These are phyloP conservation scores for Teunomyces lycoperdinae DNA, from an alignment of 805 yeast species.

Conservation along the genomic window DNA sequence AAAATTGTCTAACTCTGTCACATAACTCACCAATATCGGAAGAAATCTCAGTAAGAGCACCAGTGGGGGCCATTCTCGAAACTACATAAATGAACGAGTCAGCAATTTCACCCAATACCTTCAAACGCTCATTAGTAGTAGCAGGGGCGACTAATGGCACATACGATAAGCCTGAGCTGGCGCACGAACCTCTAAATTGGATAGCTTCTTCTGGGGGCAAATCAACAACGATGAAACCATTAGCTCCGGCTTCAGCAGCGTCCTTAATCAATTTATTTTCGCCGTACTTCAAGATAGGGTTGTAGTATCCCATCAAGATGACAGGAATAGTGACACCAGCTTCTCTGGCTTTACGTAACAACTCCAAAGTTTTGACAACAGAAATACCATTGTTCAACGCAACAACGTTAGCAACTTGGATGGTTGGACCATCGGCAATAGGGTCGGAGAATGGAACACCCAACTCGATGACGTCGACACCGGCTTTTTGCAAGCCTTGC, in stretches of 20 bases:
- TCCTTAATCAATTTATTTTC: constrained; percentile 79
- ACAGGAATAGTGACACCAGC: constrained; percentile 87
- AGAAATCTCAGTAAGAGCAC: constrained; percentile 69
- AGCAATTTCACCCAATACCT: constrained; percentile 76
- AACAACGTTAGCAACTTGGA: constrained; percentile 81
- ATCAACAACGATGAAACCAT: constrained; percentile 92
- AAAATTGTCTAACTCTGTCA: constrained; percentile 66
- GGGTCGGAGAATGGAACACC: constrained; percentile 98
- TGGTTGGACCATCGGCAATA: constrained; percentile 97
- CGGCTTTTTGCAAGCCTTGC: constrained; percentile 89
- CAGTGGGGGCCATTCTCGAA: constrained; percentile 97
- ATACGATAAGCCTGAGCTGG: constrained; percentile 69
- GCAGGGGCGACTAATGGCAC: constrained; percentile 97
- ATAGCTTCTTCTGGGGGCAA: constrained; percentile 98
- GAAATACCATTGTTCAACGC: constrained; percentile 85
- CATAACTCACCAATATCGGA: constrained; percentile 65
- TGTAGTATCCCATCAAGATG: constrained; percentile 95
- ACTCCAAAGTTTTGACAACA: constrained; percentile 62
- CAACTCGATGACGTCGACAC: constrained; percentile 90
- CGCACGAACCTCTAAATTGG: constrained; percentile 72
- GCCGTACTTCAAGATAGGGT: constrained; percentile 88
- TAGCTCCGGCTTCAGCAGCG: constrained; percentile 86
- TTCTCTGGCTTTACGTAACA: constrained; percentile 71
- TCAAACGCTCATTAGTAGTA: constrained; percentile 85
- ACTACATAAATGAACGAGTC: constrained; percentile 96